Evolutionary conservation across 495 filamentous ascomycete genomes (phyloP), one percentile per base, ranked within the genome.

Genomic region (Podospora australis): DNA sequence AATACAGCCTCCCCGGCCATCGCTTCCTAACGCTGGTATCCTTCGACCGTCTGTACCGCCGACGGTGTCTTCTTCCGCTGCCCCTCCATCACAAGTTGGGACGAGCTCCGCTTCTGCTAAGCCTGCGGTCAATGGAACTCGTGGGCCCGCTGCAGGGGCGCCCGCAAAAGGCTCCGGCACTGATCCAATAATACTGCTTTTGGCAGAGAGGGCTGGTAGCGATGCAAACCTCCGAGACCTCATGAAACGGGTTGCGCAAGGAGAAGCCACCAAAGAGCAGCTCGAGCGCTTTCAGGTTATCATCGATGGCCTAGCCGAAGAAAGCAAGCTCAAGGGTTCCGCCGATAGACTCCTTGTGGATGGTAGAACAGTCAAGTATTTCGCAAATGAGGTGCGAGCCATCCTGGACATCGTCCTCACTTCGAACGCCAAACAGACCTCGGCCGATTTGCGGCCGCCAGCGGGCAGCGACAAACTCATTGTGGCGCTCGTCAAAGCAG

Each of bases 141-240:
- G 64, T 16, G 57, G 67, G 1, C 64, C 65, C 11, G 54, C 55
- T 4, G 44, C 56, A 6, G 25, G 48, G 1, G 32, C 63, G 9
- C 47, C 67, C 42, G 26, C 6, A 6, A 29, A 29, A 29, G 51
- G 67, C 20, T 55, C 64, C 6, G 80, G 81, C 32, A 79, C 86
- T 3, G 94, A 99, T 63, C 94, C 94, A 3, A 94, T 99, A 34
- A 99, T 99, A 48, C 86, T 95, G 46, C 88, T 89, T 63, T 69
- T 99, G 34, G 94, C 94, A 2, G 87, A 88, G 51, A 79, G 81
- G 55, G 94, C 94, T 13, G 86, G 87, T 1, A 81, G 84, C 14
- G 87, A 99, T 61, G 82, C 86, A 2, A 78, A 89, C 39, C 73
- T 99, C n/a, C 90, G 96, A 56, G 81, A 83, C n/a, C 75, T 99